These are phyloP conservation scores for Aspergillus sp. DNA, from an alignment of 2,329 filamentous ascomycete species.

Conservation along the genomic window DNA sequence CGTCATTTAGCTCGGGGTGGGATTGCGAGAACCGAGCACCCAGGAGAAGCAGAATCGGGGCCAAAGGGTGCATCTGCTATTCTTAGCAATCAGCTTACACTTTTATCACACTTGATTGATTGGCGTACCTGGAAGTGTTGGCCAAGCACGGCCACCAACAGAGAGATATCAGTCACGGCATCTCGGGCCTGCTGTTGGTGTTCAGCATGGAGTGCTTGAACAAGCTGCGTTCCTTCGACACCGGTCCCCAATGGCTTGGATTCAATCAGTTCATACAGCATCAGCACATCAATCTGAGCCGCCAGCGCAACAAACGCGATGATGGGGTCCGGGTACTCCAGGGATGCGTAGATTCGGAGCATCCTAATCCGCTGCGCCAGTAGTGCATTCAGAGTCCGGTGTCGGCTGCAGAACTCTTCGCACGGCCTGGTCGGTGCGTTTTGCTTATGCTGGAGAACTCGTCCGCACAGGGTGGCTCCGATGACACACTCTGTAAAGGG, in stretches of 20 bases:
- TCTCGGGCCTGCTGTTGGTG: not conserved
- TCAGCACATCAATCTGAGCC: not conserved
- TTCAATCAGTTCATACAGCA: not conserved
- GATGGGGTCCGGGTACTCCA: not conserved
- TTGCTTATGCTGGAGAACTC: conserved; percentile 4
- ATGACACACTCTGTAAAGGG: conserved; percentile 28
- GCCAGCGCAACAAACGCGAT: not conserved
- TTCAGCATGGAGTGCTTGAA: not conserved
- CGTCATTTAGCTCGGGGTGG: not conserved
- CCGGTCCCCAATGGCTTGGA: not conserved
- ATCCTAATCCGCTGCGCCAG: not conserved
- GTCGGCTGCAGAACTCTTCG: not conserved
- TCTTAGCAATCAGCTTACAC: not conserved
- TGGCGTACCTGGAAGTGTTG: conserved; percentile 11
- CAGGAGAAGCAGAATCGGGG: not conserved
- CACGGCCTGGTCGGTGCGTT: not conserved
- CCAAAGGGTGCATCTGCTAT: not conserved
- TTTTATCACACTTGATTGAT: too few relatives aligned
- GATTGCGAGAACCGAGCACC: not conserved
- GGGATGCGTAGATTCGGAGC: not conserved
- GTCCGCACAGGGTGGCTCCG: conserved; percentile 18
- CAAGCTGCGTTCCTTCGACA: not conserved
- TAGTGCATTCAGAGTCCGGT: not conserved
- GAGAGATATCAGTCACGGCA: not conserved
- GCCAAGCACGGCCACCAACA: not conserved